Evolutionary conservation across 1,284 basidiomycete species (phyloP).

Genomic region (Acaromyces ingoldii): DNA sequence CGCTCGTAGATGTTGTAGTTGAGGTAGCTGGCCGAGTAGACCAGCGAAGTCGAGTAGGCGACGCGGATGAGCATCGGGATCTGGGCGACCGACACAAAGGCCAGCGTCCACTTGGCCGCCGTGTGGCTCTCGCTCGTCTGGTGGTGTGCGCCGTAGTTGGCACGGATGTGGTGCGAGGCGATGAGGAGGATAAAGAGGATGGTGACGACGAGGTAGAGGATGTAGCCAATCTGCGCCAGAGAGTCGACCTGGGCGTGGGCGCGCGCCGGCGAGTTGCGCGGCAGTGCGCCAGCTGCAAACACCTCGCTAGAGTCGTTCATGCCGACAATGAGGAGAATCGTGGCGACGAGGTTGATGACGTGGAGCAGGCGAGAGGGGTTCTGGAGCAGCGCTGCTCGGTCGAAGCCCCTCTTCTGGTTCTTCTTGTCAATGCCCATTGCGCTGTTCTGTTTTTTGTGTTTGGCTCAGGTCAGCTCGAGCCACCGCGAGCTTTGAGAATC

Average conservation of each 20-base stretch:
- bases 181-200: not conserved
- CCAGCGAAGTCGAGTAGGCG: not conserved
- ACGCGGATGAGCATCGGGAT: not conserved
- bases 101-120: not conserved
- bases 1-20: not conserved
- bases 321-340: not conserved
- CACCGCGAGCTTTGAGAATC: too few relatives aligned
- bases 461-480: too few relatives aligned
- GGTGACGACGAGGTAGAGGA: not conserved
- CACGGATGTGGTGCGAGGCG: not conserved
- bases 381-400: too few relatives aligned
- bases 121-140: too few relatives aligned
- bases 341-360: not conserved
- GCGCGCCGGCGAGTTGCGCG: not conserved
- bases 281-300: too few relatives aligned
- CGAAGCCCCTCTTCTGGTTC: too few relatives aligned
- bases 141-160: not conserved
- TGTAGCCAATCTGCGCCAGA: not conserved
- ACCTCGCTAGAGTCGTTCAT: not conserved
- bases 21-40: not conserved
- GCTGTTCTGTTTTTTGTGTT: too few relatives aligned
- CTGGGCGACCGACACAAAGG: not conserved
- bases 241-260: not conserved
- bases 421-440: too few relatives aligned
- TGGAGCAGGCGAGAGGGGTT: not conserved